Evolutionary conservation across 169 alveolate genomes (phyloP).

Genomic region (Babesia ovata): DNA sequence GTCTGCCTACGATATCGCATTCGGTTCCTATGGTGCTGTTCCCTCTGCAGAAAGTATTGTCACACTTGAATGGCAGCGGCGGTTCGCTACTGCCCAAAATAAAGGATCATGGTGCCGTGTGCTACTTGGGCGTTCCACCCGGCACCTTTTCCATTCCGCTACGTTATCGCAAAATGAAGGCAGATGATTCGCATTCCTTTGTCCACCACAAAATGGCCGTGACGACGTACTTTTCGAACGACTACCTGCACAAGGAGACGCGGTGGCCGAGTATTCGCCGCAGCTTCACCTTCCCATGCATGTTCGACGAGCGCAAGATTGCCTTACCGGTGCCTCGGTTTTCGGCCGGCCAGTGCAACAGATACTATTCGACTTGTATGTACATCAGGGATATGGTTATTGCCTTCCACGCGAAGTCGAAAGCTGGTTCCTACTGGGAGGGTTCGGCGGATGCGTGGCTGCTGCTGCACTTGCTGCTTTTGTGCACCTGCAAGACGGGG

Average conservation of each 20-base stretch:
- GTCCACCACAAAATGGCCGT: background rate
- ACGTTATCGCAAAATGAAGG: background rate
- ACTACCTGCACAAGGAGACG: slow-evolving; percentile 20
- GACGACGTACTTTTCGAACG: background rate
- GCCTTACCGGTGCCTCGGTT: background rate
- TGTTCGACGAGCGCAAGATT: slow-evolving; percentile 14
- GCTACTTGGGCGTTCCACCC: slow-evolving; percentile 63
- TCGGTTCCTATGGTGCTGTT: slow-evolving; percentile 14
- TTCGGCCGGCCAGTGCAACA: background rate
- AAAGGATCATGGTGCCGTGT: background rate
- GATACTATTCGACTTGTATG: slow-evolving; percentile 49
- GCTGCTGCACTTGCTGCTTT: slow-evolving; percentile 29
- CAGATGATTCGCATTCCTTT: background rate
- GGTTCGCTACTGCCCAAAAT: slow-evolving; percentile 10
- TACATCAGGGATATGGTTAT: slow-evolving; percentile 19
- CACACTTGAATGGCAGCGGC: slow-evolving; percentile 11
- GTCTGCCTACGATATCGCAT: slow-evolving; percentile 1
- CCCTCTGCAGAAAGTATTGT: slow-evolving; percentile 20
- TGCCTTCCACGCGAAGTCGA: background rate
- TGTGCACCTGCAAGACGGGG: background rate
- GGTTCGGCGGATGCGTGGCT: slow-evolving; percentile 50
- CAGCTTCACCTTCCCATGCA: slow-evolving; percentile 19
- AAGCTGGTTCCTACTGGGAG: slow-evolving; percentile 7
- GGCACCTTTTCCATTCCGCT: slow-evolving; percentile 67
- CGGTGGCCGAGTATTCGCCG: slow-evolving; percentile 14